Percentiles rank a stretch among this genome's conserved stretches.
These are phyloP conservation scores for Fomes fomentarius DNA, from an alignment of 1,284 basidiomycete genomes.

Conservation along the genomic window DNA sequence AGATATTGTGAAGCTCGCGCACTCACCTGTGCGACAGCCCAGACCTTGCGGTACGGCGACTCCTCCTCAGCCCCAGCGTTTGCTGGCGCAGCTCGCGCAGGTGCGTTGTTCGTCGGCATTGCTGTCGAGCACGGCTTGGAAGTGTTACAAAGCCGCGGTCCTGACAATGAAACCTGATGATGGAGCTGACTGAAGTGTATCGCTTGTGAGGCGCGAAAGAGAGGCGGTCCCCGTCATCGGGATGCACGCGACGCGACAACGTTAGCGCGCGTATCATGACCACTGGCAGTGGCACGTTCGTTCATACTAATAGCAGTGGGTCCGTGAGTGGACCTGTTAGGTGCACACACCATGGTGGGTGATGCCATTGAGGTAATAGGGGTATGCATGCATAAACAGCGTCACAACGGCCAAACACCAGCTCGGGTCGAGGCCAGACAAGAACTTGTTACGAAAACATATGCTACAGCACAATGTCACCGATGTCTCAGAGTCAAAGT, in stretches of 20 bases:
- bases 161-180: neutral
- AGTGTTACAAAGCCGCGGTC: neutral
- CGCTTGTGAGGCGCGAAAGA: neutral
- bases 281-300: too few relatives aligned
- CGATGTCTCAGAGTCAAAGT: constrained; percentile 18
- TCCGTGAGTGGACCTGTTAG: too few relatives aligned
- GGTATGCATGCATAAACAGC: too few relatives aligned
- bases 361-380: too few relatives aligned
- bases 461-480: too few relatives aligned
- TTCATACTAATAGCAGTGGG: too few relatives aligned
- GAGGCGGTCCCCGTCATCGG: neutral
- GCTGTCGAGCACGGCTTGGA: constrained; percentile 9
- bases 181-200: neutral
- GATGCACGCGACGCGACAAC: too few relatives aligned
- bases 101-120: constrained; percentile 30
- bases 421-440: too few relatives aligned
- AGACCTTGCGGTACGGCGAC: constrained; percentile 32
- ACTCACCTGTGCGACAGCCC: constrained; percentile 54
- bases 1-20: neutral
- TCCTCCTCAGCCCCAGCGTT: constrained; percentile 29
- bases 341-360: too few relatives aligned
- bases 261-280: too few relatives aligned
- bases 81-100: constrained; percentile 26
- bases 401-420: too few relatives aligned
- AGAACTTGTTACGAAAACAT: too few relatives aligned